Base-by-base conservation (phyloP, 2,329 filamentous ascomycete species). In the Xylariaceae sp. region DNA sequence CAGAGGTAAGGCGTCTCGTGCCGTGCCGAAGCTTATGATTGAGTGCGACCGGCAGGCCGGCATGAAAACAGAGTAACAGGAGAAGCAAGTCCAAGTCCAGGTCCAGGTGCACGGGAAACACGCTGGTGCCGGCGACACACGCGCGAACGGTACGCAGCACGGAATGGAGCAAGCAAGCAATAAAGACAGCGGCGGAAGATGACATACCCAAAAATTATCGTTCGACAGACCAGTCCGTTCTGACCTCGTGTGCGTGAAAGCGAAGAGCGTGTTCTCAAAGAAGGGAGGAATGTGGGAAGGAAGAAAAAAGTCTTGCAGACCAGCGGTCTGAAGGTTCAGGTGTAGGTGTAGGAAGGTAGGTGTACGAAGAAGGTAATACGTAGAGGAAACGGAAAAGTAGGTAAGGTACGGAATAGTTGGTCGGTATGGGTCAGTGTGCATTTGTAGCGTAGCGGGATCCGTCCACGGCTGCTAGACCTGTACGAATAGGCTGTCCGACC, bases 201-300 rank as follows among this genome's bases (percentile, higher is more conserved):
- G 23, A 62, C 62, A 44, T 64, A 64, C 62, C 60, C 51, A 58
- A 63, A 64, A 64, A 59, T 49, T 48, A 61, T 57, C 13, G 61
- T 58, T 60, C 50, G 55, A 60, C 58, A 61, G 61, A 64, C 62
- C 56, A 63, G 63, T 64, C 63, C 45, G 57, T 56, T 56, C 56
- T 42, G 57, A 56, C 58, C 57, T 56, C 50, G 17, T 57, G 52
- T 51, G 53, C 54, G 53, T 34, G 18, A 58, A 54, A 50, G 47
- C 51, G 57, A 53, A 62, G 59, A 55, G 50, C 55, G 53, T 54
- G 59, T 56, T 57, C 51, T 47, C 42, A 53, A 55, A 55, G 54
- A 63, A 60, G 51, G 23, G 54, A 39, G 49, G 55, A 50, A 53
- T 23, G 30, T 42, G 39, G 57, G 48, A 64, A 51, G 59, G 63